Evolutionary conservation across 345 rosid genomes (phyloP).

Genomic region (Schrenkiella parvula): DNA sequence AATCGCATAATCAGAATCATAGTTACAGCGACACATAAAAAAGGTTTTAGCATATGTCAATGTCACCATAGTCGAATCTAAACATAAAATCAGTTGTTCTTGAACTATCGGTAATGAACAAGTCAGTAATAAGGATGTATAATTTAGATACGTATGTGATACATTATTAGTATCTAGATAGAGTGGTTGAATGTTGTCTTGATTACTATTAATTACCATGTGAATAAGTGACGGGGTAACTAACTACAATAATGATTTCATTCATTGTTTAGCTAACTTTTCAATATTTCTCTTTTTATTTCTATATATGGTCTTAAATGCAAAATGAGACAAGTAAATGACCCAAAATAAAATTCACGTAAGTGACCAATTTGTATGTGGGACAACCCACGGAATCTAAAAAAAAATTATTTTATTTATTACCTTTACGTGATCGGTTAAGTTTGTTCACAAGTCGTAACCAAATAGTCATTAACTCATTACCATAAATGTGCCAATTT

Average conservation of each 20-base stretch:
- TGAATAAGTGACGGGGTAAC: conserved; percentile 17
- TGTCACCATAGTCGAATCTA: not conserved
- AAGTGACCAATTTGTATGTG: not conserved
- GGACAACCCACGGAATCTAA: conserved; percentile 20
- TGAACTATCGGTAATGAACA: not conserved
- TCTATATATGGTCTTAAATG: conserved; percentile 8
- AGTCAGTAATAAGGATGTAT: not conserved
- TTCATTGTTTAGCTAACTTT: conserved; percentile 24
- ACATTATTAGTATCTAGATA: not conserved
- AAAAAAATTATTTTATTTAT: not conserved
- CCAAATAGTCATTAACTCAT: not conserved
- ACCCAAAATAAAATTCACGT: not conserved
- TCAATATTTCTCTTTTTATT: not conserved
- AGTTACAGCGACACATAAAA: not conserved
- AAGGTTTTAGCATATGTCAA: not conserved
- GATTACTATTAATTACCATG: conserved; percentile 18
- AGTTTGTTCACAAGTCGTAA: not conserved
- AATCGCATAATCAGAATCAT: not conserved
- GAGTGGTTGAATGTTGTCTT: conserved; percentile 19
- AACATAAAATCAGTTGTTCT: not conserved
- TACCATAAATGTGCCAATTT: not conserved
- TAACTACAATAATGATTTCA: conserved; percentile 20
- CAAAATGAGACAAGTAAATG: conserved; percentile 6
- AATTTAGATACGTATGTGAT: not conserved
- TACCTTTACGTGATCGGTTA: not conserved